Conservation (phyloP, 1,284 basidiomycete species). For the Neonothopanus nambi region DNA sequence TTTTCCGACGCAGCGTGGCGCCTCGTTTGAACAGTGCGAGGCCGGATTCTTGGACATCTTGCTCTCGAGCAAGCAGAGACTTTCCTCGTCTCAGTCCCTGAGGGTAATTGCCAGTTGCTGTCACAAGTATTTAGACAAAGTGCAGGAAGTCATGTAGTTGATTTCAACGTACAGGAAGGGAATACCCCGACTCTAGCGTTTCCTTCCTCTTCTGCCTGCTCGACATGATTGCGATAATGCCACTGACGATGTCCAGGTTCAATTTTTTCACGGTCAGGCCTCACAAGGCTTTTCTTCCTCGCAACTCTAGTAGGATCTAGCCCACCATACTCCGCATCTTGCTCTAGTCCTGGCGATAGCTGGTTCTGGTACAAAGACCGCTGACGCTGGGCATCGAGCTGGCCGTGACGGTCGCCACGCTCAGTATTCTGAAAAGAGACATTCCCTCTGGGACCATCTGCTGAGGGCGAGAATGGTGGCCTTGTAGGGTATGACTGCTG, state of each 20-base stretch:
- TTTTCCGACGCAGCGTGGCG: constrained; percentile 73
- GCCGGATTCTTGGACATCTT: constrained; percentile 86
- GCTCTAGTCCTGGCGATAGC: constrained; percentile 38
- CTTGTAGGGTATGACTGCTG: constrained; percentile 24
- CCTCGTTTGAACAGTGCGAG: constrained; percentile 84
- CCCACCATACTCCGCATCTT: constrained; percentile 48
- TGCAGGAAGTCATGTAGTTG: not conserved
- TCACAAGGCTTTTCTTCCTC: constrained; percentile 94
- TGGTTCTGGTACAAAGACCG: constrained; percentile 53
- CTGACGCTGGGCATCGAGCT: constrained; percentile 54
- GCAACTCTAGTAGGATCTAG: constrained; percentile 44
- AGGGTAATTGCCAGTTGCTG: constrained; percentile 85
- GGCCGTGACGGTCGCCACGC: constrained; percentile 60
- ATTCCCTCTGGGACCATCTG: constrained; percentile 38
- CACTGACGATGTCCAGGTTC: constrained; percentile 94
- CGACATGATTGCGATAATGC: constrained; percentile 92
- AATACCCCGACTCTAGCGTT: constrained; percentile 62
- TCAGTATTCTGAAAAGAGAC: constrained; percentile 71
- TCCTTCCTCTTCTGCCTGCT: constrained; percentile 74
- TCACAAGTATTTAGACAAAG: not conserved
- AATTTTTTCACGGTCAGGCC: constrained; percentile 95
- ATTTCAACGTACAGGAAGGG: constrained; percentile 71
- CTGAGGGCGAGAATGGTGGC: constrained; percentile 26
- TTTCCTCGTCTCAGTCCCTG: constrained; percentile 79
- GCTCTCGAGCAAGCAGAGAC: constrained; percentile 84